These are phyloP conservation scores for Lepiota brunneoincarnata DNA, from an alignment of 768 basidiomycete genomes.

Conservation along the genomic window DNA sequence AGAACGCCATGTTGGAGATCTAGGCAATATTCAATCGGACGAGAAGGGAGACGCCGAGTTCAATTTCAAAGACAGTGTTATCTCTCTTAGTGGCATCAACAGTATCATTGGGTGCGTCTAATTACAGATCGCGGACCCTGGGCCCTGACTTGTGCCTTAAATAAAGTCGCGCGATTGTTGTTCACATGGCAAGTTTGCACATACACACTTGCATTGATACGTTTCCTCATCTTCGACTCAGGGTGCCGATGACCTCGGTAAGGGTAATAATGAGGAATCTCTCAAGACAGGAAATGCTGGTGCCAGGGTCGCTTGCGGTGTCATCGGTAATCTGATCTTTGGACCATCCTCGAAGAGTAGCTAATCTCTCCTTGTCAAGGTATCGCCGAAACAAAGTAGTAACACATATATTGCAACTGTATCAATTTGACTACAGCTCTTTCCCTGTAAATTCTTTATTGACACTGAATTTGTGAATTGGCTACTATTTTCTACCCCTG, in stretches of 20 bases:
- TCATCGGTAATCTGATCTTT: conserved; percentile 51
- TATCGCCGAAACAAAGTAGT: conserved; percentile 9
- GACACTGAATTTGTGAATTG: conserved; percentile 12
- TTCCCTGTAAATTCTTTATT: conserved; percentile 10
- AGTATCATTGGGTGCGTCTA: conserved; percentile 63
- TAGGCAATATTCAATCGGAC: conserved; percentile 73
- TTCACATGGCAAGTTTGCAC: conserved; percentile 55
- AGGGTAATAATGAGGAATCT: conserved; percentile 63
- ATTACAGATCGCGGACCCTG: background rate
- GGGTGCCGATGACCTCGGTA: conserved; percentile 82
- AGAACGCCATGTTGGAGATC: conserved; percentile 68
- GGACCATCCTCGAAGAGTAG: background rate
- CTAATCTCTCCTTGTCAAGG: background rate
- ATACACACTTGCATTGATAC: background rate
- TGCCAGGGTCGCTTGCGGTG: conserved; percentile 75
- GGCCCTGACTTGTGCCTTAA: background rate
- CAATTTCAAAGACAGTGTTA: conserved; percentile 52
- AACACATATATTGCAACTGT: conserved; percentile 2
- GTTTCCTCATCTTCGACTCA: conserved; percentile 19
- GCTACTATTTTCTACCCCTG: background rate
- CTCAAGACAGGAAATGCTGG: conserved; percentile 80
- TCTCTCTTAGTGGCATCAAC: conserved; percentile 65
- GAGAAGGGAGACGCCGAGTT: conserved; percentile 54
- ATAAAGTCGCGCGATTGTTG: conserved; percentile 63
- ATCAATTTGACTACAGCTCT: background rate